These are phyloP conservation scores for Phialemonium atrogriseum DNA, from an alignment of 2,329 filamentous ascomycete genomes.

Conservation along the genomic window DNA sequence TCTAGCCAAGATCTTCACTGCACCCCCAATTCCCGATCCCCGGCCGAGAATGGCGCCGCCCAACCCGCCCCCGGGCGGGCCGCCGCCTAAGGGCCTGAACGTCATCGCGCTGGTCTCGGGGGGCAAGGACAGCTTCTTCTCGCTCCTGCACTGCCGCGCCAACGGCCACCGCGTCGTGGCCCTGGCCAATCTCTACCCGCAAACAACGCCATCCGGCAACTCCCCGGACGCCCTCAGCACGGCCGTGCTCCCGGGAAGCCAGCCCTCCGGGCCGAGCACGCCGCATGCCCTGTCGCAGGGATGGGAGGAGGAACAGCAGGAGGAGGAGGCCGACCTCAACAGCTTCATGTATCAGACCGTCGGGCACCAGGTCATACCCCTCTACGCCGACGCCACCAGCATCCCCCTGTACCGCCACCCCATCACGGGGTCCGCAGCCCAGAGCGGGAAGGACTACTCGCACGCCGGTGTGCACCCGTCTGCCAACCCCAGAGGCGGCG, in stretches of 20 bases:
- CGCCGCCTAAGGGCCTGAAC: constrained; percentile 53
- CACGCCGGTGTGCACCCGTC: constrained; percentile 3
- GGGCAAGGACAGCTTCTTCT: constrained; percentile 95
- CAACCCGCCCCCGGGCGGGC: neutral
- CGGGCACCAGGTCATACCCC: constrained; percentile 76
- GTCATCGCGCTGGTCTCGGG: constrained; percentile 92
- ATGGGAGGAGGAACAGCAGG: constrained; percentile 15
- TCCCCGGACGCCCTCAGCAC: too few relatives aligned
- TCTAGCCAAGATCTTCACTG: too few relatives aligned
- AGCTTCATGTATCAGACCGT: constrained; percentile 99
- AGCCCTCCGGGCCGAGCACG: too few relatives aligned
- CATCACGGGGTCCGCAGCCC: constrained; percentile 64
- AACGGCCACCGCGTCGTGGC: constrained; percentile 83
- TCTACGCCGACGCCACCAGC: constrained; percentile 71
- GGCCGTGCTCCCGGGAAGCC: neutral
- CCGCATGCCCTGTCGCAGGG: too few relatives aligned
- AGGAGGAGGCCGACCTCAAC: constrained; percentile 62
- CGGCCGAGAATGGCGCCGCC: neutral
- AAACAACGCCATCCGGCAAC: constrained; percentile 4
- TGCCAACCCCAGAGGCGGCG: constrained; percentile 1
- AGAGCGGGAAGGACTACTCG: constrained; percentile 64
- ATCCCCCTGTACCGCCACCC: constrained; percentile 76
- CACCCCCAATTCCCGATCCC: too few relatives aligned
- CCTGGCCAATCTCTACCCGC: constrained; percentile 78
- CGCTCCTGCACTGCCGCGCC: constrained; percentile 77